Evolutionary conservation across 768 basidiomycete genomes (phyloP), one percentile per base, ranked within the genome.

Genomic region (Amanita muscaria): DNA sequence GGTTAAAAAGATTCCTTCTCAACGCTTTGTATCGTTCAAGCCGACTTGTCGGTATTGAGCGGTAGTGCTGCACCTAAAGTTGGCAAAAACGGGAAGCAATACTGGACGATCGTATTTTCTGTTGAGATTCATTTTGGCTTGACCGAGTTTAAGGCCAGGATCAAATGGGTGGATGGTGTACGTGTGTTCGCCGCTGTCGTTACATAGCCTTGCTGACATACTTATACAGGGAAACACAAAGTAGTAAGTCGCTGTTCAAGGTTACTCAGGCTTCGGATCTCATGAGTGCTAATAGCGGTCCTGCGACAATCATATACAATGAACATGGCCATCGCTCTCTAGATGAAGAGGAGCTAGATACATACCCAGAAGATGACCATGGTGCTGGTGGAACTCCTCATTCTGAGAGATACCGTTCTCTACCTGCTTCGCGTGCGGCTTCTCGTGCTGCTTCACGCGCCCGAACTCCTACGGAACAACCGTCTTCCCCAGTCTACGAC

Each of bases 21-120:
- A 1, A 88, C 84, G 0, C 62, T 88, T 3, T 88, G 84, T 56
- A 73, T 83, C 25, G 85, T 88, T 15, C 79, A 81, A 11, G 85
- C 85, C 12, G 85, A 88, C 56, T 56, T 87, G 48, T 88, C 85
- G 0, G 76, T 79, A 8, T 64, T 88, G 40, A 79, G 74, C 33
- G 73, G 79, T 15, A 86, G 82, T 51, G 84, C 85, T 1, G 74
- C 77, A 51, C 64, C 85, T 1, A 87, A 85, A 56, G 58, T 63
- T 4, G 78, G 83, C 1, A 75, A 61, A 52, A 73, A 70, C 36
- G 79, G 82, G 40, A 83, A 79, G 64, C 78, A 71, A 9, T 88
- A 86, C 51, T 88, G 83, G 83, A 87, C 80, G 11, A 86, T 88
- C 48, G 79, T 88, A 14, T 88, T 88, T 60, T 83, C 80, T 23